Conservation (phyloP, 768 basidiomycete species). For the Harrya chromipes region DNA sequence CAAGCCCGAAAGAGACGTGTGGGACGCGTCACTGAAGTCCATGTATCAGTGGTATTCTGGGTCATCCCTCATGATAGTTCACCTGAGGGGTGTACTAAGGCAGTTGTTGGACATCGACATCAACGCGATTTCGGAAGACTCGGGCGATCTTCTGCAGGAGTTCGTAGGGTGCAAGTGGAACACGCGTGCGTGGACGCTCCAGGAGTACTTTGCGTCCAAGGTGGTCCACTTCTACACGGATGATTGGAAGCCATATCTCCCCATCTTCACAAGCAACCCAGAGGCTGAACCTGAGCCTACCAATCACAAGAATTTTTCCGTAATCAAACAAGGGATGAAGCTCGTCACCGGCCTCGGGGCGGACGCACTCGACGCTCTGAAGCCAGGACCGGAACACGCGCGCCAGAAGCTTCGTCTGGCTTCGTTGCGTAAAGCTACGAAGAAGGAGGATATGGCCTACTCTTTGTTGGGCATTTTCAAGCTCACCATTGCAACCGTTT, state of each 20-base stretch:
- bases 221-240: conserved; percentile 21
- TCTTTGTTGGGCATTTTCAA: conserved; percentile 24
- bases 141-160: conserved; percentile 2
- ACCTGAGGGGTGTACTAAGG: conserved; percentile 14
- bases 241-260: conserved; percentile 23
- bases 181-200: conserved; percentile 20
- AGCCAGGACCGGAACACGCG: conserved; percentile 5
- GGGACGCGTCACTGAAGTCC: conserved; percentile 17
- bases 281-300: not conserved
- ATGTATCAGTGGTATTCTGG: conserved; percentile 27
- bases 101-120: conserved; percentile 2
- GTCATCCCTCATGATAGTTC: conserved; percentile 24
- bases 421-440: conserved; percentile 16
- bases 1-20: conserved; percentile 14
- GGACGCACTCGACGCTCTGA: not conserved
- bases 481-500: conserved; percentile 13
- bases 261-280: not conserved
- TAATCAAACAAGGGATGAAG: conserved; percentile 16
- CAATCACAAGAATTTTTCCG: conserved; percentile 10
- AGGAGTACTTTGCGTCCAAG: conserved; percentile 22
- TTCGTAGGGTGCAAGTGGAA: conserved; percentile 22
- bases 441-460: conserved; percentile 24
- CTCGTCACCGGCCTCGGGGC: conserved; percentile 10
- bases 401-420: conserved; percentile 23
- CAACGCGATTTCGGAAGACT: not conserved